Percentiles rank a stretch among this genome's conserved stretches.
phyloP scores from a whole-genome alignment of 129 eudicot genomes.

The Saposhnikovia divaricata region DNA sequence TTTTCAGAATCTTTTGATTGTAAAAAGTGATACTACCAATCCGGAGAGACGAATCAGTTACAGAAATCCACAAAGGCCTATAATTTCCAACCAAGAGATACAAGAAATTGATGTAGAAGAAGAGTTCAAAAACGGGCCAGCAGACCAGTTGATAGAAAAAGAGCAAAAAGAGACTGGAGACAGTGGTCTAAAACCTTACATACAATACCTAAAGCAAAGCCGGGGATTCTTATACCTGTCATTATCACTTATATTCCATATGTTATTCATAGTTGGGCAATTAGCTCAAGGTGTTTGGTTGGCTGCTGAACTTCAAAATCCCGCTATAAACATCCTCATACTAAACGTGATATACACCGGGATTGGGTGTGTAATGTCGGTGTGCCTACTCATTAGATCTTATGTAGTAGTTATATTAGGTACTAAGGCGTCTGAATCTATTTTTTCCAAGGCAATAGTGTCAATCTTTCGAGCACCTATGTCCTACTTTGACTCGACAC shows the following conservation, averaged over 20 bases:
- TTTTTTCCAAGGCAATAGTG: conserved; percentile 38
- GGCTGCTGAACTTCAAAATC: conserved; percentile 38
- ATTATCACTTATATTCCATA: conserved; percentile 27
- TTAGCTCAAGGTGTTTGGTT: conserved; percentile 45
- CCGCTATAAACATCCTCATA: conserved; percentile 10
- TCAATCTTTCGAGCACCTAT: conserved; percentile 73
- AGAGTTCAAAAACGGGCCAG: conserved; percentile 6
- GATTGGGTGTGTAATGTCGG: conserved; percentile 34
- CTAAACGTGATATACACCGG: conserved; percentile 36
- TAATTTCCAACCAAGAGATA: conserved; percentile 26
- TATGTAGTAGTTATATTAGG: conserved; percentile 31
- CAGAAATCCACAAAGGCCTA: conserved; percentile 13
- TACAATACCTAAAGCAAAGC: conserved; percentile 44
- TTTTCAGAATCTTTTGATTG: conserved; percentile 39
- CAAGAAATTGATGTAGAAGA: conserved; percentile 14
- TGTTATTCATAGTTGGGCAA: conserved; percentile 38
- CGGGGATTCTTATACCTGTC: conserved; percentile 46
- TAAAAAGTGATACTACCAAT: conserved; percentile 28
- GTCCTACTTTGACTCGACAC: conserved; percentile 77
- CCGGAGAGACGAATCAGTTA: conserved; percentile 9
- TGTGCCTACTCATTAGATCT: conserved; percentile 43
- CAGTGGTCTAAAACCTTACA: conserved; percentile 51
- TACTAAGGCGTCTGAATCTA: conserved; percentile 34
- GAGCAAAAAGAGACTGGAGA: conserved; percentile 72
- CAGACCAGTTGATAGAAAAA: conserved; percentile 54